phyloP scores from a whole-genome alignment of 495 filamentous ascomycete species.

The Lophiostoma macrostomum region DNA sequence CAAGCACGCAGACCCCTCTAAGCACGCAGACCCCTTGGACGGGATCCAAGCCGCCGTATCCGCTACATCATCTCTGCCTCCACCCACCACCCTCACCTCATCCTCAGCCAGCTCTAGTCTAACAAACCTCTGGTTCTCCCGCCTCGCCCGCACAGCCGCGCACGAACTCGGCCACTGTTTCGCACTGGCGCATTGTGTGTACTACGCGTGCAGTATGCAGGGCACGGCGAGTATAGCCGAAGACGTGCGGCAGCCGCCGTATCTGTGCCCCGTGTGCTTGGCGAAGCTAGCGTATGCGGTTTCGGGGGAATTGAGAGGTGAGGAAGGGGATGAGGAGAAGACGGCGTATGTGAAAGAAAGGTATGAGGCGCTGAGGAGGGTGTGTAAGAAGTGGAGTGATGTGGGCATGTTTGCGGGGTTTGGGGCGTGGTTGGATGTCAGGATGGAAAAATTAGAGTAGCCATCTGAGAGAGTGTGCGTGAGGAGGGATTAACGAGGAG shows the following conservation, averaged over 20 bases:
- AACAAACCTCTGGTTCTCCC: constrained; percentile 54
- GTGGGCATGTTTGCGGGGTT: constrained; percentile 15
- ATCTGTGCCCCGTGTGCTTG: constrained; percentile 62
- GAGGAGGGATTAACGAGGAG: too few species aligned
- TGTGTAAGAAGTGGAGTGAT: constrained; percentile 6
- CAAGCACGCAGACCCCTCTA: not conserved
- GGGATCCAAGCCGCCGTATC: constrained; percentile 21
- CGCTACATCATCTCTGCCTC: not conserved
- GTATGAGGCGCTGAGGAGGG: constrained; percentile 3
- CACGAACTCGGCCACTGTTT: constrained; percentile 70
- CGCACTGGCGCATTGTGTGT: constrained; percentile 62
- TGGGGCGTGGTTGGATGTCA: constrained; percentile 4
- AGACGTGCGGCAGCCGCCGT: constrained; percentile 64
- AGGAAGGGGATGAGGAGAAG: constrained; percentile 8
- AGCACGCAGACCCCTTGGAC: too few species aligned
- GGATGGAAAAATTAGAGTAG: not conserved
- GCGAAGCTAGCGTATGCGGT: constrained; percentile 53
- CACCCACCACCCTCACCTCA: too few species aligned
- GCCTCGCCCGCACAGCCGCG: constrained; percentile 54
- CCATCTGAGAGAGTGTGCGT: too few species aligned
- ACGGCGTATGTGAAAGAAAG: constrained; percentile 17
- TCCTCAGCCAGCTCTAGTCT: constrained; percentile 14
- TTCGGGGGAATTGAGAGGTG: constrained; percentile 10
- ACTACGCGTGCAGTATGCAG: constrained; percentile 71
- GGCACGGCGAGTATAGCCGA: constrained; percentile 58